Evolutionary conservation across 108 stramenopile genomes (phyloP), one percentile per base, ranked within the genome.

Genomic region (Stephanodiscus minutulus): DNA sequence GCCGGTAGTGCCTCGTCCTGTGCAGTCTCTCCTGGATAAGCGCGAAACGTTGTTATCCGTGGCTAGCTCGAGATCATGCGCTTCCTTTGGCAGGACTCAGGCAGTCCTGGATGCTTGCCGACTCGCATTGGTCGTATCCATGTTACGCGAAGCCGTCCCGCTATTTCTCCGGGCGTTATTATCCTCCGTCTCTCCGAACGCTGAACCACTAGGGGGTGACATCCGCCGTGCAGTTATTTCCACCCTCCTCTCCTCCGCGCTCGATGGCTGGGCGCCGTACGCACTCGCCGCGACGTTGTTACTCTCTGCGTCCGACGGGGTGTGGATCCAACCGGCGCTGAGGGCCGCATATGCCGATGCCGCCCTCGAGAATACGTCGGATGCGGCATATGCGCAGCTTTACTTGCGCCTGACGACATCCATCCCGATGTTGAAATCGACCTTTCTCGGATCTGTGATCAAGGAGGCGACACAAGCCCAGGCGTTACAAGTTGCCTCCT

Each of bases 351-450:
- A 78, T 21, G 47, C 55, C 9, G 63, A 76, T 12, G 79, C 85
- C 61, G 79, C 70, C 21, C 44, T 69, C 2, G 59, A 76, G 44
- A 74, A 83, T 17, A 70, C 68, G 13, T 66, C 79, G 5, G 88
- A 88, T 61, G 76, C 88, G 5, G 65, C 66, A 25, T 90, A 88
- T 62, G 78, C 82, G 10, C 87, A 90, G 61, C 81, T 94, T 17
- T 94, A 87, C 69, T 64, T 94, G 22, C 86, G 90, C 7, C 63
- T 91, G 39, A 66, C 84, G 43, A 64, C 89, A 20, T 75, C 86
- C 1, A 52, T 66, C 24, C 81, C 88, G 8, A 75, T 85, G 49
- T 69, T 68, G 18, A 64, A 64, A 49, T 66, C 68, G 25, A 54
- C 65, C 31, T 72, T 37, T 89, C 18, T 65, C 82, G 0, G 47